Base-by-base conservation (phyloP, 1,284 basidiomycete genomes). In the Boletus sp. region DNA sequence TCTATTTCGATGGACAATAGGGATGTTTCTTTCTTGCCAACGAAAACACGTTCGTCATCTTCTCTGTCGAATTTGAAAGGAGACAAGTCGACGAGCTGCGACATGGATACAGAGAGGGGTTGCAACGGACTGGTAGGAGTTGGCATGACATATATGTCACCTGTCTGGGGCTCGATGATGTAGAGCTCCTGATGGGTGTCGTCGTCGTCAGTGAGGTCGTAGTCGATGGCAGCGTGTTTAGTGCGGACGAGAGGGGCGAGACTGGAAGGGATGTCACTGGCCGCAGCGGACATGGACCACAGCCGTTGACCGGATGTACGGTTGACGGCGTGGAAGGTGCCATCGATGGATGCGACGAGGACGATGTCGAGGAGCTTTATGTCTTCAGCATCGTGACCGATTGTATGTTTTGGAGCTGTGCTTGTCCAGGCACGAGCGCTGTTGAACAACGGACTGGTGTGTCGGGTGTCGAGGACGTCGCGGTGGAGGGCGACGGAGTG, bases 151-250 rank as follows among this genome's bases (percentile, higher is more conserved):
- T 91, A 95, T 58, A 95, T 90, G 60, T 91, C 85, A 7, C 92
- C 93, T 1, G 85, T 82, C 70, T 92, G 88, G 0, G 92, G 93
- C 63, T 95, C 93, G 45, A 95, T 88, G 49, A 94, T 82, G 69
- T 94, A 95, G 41, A 88, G 76, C 61, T 94, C 91, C 48, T 81
- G 78, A 32, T 74, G 69, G 0, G 72, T 66, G 37, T 74, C 70
- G 52, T 82, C 80, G 44, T 81, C 79, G 52, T 72, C 72, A 1
- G 68, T 70, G 5, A 76, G 56, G 52, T 84, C 80, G 8, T 74
- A 73, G 62, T 84, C 78, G 41, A 72, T 64, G 36, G 78, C 68
- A 8, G 74, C 62, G 57, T 88, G 85, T 35, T 74, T 69, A 0
- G 86, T 88, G 57, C 84, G 77, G 48, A 91, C 77, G 48, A 91